Conservation (phyloP, 108 stramenopile species). For the Discostella pseudostelligera region DNA sequence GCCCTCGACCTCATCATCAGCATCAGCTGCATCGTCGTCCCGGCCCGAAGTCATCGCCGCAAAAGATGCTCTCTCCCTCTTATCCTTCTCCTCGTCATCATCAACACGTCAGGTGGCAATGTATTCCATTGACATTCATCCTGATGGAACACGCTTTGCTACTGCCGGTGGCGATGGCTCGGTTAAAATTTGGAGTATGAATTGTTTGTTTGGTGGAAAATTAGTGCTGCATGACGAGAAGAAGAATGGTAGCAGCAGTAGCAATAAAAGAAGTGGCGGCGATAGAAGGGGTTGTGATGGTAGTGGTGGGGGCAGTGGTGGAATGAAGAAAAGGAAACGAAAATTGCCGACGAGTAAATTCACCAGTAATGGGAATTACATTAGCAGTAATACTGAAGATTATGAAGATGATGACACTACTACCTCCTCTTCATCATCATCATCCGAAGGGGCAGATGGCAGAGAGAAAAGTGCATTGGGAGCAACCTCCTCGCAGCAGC, state of each 20-base stretch:
- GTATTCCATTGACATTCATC: slow-evolving; percentile 76
- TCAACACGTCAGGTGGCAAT: slow-evolving; percentile 51
- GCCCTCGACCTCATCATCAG: neutral
- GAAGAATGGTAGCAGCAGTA: slow-evolving; percentile 2
- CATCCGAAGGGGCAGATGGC: slow-evolving; percentile 9
- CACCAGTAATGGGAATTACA: slow-evolving; percentile 50
- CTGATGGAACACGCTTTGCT: slow-evolving; percentile 66
- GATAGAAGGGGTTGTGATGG: too few species aligned
- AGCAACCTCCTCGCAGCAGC: neutral
- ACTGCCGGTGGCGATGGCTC: slow-evolving; percentile 85
- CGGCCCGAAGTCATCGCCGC: slow-evolving; percentile 33
- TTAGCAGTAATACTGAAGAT: slow-evolving; percentile 61
- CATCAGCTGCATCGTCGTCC: neutral
- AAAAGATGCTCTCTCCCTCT: slow-evolving; percentile 45
- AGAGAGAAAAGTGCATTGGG: neutral
- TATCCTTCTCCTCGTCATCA: slow-evolving; percentile 39
- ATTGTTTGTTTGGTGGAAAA: slow-evolving; percentile 50
- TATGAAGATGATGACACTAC: slow-evolving; percentile 23
- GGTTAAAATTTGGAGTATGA: slow-evolving; percentile 75
- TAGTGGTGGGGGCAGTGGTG: too few species aligned
- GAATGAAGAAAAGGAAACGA: slow-evolving; percentile 10
- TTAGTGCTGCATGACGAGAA: slow-evolving; percentile 12
- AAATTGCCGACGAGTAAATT: slow-evolving; percentile 34
- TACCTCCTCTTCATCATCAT: slow-evolving; percentile 11
- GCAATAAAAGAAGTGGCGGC: too few species aligned